Evolutionary conservation across 2,329 filamentous ascomycete genomes (phyloP).

Genomic region (Stachybotrys chartarum): DNA sequence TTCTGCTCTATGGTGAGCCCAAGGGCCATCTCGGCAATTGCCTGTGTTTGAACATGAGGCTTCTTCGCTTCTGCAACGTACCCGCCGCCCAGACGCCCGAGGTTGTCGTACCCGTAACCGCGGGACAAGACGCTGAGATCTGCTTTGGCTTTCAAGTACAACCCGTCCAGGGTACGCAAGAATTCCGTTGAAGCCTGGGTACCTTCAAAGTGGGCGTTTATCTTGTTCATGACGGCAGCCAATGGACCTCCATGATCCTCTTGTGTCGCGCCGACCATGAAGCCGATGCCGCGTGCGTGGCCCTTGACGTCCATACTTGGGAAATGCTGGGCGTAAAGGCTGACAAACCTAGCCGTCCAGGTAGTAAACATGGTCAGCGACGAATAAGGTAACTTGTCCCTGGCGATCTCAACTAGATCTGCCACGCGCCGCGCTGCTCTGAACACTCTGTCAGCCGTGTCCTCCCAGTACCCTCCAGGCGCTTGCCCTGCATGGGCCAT

Average conservation of each 20-base stretch:
- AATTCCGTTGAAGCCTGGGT: constrained; percentile 11
- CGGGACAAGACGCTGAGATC: not conserved
- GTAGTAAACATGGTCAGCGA: constrained; percentile 60
- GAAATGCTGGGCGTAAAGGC: constrained; percentile 60
- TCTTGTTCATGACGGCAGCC: constrained; percentile 1
- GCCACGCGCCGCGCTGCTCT: constrained; percentile 55
- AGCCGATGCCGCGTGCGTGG: not conserved
- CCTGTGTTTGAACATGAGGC: not conserved
- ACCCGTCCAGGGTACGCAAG: constrained; percentile 6
- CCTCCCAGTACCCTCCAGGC: constrained; percentile 49
- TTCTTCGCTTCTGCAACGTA: not conserved
- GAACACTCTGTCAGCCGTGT: constrained; percentile 56
- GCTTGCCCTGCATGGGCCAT: constrained; percentile 3
- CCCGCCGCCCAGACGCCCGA: constrained; percentile 2
- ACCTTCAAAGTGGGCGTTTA: constrained; percentile 6
- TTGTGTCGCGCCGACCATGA: not conserved
- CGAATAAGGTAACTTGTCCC: constrained; percentile 58
- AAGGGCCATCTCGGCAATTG: not conserved
- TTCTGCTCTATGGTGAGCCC: not conserved
- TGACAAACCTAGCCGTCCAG: constrained; percentile 59
- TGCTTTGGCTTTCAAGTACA: constrained; percentile 6
- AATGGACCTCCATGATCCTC: not conserved
- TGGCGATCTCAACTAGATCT: constrained; percentile 55
- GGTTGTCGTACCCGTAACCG: constrained; percentile 19
- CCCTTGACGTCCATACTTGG: constrained; percentile 53